Base-by-base conservation (phyloP, 805 yeast genomes). In the Metschnikowia cerradonensis region DNA sequence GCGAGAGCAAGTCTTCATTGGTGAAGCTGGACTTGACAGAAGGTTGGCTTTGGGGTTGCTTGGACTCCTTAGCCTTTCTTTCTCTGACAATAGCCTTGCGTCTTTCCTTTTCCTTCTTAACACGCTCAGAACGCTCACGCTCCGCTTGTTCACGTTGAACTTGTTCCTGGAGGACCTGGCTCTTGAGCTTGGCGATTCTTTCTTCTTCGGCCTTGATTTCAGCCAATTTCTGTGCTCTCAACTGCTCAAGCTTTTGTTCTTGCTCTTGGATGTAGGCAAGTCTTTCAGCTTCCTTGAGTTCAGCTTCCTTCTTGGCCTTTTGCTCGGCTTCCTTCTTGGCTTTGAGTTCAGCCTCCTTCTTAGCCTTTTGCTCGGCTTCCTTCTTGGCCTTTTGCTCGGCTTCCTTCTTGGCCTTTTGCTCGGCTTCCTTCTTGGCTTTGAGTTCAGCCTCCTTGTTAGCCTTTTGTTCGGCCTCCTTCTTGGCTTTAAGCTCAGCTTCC, bases 201-300 rank as follows among this genome's bases (percentile, higher is more conserved):
- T 45, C 45, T 37, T 50, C 48, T 45, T 49, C 48, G 15, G 50
- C 48, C 30, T 51, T 36, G 14, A 47, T 39, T 38, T 26, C 38
- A 13, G 43, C 49, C 36, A 36, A 46, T 50, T 49, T 50, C 52
- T 43, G 48, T 33, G 45, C 52, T 41, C 46, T 53, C n/a, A 30
- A 34, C 40, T 55, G 55, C 7, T 40, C 47, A 13, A 41, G 37
- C 43, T 35, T 34, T n/a, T 36, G 37, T 11, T 44, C 47, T 47
- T 49, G 46, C 36, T 49, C 50, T 3, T 47, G 31, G 19, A 47
- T 39, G 23, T 19, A 35, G n/a, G 43, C 49, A 32, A 36, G 45
- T 49, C 47, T 49, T 52, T 41, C 51, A 8, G 48, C 54, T 8
- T 54, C 41, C 19, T 40, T 35, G 6, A 15, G 19, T 35, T 37